Conservation (phyloP, 257 asterid genomes). For the Linaria vulgaris region DNA sequence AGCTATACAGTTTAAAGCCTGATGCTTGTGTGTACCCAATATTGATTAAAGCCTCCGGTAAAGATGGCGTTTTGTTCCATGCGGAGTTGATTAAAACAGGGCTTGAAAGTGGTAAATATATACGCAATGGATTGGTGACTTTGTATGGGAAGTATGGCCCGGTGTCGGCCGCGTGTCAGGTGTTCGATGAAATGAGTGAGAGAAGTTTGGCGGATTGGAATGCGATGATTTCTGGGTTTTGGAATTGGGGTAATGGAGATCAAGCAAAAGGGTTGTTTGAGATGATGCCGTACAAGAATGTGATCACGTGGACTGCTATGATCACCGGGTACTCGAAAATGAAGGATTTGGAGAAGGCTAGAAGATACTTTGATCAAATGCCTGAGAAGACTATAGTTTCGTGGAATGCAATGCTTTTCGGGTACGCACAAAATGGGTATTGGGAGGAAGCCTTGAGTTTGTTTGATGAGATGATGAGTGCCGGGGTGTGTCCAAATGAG, state of each 20-base stretch:
- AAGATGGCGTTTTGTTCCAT: constrained; percentile 49
- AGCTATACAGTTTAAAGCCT: constrained; percentile 35
- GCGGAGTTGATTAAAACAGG: constrained; percentile 54
- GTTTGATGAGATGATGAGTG: constrained; percentile 53
- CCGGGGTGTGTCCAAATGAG: constrained; percentile 50
- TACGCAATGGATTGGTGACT: constrained; percentile 49
- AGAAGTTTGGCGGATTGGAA: constrained; percentile 61
- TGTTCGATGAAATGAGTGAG: constrained; percentile 68
- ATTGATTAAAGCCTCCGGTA: constrained; percentile 53
- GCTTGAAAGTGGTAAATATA: constrained; percentile 41
- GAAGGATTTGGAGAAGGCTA: constrained; percentile 58
- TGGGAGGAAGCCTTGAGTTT: constrained; percentile 47
- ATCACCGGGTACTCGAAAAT: constrained; percentile 58
- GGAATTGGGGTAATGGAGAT: constrained; percentile 58
- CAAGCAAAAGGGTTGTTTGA: constrained; percentile 57
- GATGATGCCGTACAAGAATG: constrained; percentile 56
- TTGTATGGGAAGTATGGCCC: constrained; percentile 69
- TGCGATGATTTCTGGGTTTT: constrained; percentile 58
- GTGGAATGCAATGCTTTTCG: constrained; percentile 83
- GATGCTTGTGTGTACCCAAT: constrained; percentile 55
- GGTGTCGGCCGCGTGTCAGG: constrained; percentile 42
- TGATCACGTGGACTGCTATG: constrained; percentile 76
- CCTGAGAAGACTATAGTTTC: constrained; percentile 58
- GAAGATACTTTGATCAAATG: constrained; percentile 56
- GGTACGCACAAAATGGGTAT: constrained; percentile 59